phyloP scores from a whole-genome alignment of 129 eudicot species.

The Deinandra increscens region DNA sequence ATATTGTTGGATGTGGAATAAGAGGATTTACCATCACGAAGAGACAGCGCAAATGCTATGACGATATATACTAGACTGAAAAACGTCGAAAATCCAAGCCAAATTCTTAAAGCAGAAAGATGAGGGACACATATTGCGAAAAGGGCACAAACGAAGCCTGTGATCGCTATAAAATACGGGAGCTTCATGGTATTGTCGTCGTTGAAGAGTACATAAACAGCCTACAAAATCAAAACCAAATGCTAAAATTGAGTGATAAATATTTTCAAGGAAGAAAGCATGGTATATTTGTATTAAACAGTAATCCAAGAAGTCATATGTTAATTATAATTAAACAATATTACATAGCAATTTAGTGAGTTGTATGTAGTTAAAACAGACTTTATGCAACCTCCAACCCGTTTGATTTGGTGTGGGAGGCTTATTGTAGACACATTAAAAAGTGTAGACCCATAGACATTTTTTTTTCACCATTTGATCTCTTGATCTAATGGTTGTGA shows the following conservation, averaged over 20 bases:
- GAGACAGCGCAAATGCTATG: constrained; percentile 55
- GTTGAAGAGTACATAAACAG: constrained; percentile 62
- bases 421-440: too few species aligned
- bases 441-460: too few species aligned
- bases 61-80: constrained; percentile 69
- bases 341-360: background rate
- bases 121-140: constrained; percentile 86
- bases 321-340: background rate
- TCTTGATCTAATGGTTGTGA: too few species aligned
- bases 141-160: constrained; percentile 73
- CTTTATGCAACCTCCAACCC: background rate
- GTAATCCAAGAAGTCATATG: background rate
- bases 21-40: constrained; percentile 74
- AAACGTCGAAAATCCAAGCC: constrained; percentile 86
- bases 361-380: background rate
- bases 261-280: too few species aligned
- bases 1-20: background rate
- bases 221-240: constrained; percentile 49
- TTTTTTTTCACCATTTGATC: too few species aligned
- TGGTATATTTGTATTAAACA: too few species aligned
- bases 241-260: background rate
- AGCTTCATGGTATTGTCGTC: constrained; percentile 69
- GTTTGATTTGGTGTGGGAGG: background rate
- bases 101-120: constrained; percentile 70
- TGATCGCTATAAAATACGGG: constrained; percentile 65